Conservation (phyloP, 108 stramenopile species). For the Stephanodiscus minutulus region DNA sequence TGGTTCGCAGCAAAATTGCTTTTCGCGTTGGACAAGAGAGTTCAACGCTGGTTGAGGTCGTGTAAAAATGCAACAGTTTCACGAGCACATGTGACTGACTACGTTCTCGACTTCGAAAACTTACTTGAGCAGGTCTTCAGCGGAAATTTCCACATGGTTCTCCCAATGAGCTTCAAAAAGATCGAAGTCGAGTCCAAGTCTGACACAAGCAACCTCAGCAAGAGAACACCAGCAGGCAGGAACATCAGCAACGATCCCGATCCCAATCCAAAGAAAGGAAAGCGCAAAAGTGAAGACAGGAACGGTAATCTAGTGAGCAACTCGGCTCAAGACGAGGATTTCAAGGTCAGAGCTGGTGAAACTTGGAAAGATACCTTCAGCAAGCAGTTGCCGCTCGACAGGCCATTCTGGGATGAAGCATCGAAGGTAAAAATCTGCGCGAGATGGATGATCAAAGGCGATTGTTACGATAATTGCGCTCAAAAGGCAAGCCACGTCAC, state of each 20-base stretch:
- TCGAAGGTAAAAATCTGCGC: no score
- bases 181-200: not conserved
- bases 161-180: not conserved
- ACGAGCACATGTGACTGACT: not conserved
- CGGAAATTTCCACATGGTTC: not conserved
- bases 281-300: no score
- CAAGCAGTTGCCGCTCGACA: no score
- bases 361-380: no score
- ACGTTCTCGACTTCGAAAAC: not conserved
- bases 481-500: not conserved
- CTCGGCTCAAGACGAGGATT: no score
- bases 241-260: no score
- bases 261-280: no score
- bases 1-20: slow-evolving; percentile 1
- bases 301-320: no score
- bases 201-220: not conserved
- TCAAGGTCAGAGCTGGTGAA: no score
- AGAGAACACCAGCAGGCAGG: no score
- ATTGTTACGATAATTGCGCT: not conserved
- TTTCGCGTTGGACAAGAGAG: not conserved
- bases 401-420: no score
- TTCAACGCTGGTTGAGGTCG: not conserved
- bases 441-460: no score
- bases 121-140: not conserved
- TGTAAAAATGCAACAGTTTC: not conserved